Evolutionary conservation across 75 land plant species (phyloP), one percentile per base, ranked within the genome.

Genomic region (Pinus taeda): DNA sequence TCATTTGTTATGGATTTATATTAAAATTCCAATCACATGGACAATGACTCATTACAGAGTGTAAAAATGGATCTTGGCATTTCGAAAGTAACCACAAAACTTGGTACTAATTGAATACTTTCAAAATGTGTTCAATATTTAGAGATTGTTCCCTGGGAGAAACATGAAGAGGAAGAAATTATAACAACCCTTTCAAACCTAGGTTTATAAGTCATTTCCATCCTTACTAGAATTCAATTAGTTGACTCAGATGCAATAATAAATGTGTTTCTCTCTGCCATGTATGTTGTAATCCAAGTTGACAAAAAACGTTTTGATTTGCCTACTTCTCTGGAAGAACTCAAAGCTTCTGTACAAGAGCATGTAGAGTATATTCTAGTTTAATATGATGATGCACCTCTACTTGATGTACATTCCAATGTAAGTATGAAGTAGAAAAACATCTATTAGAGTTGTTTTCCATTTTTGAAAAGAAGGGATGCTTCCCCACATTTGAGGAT

Each of bases 281-380:
- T 92, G 11, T 86, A 72, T 24, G 87, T 86, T 76, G 95, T 95
- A 18, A 88, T 85, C 4, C 82, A 90, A 55, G 82, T 88, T 9
- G 71, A 81, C n/a, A 57, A 36, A 14, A 60, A 66, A 6, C 61
- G 45, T 6, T 70, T 6, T 7, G 57, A 71, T 3, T 85, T 87
- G 3, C 82, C 82, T 22, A 37, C 69, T 9, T 60, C 69, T 4
- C 78, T 87, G 74, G 75, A 82, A 37, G 90, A 90, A 58, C 74
- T 88, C 21, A 92, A 88, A 75, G 49, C 79, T 6, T 83, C 89
- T 2, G 92, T 85, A 6, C 97, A 94, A 70, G 97, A 94, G 77
- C 97, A 94, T 80, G 80, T 94, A 42, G 97, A 94, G 76, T 94
- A 94, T 64, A 90, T 94, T 90, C 89, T 94, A 3, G 86, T 88